phyloP scores from a whole-genome alignment of 768 basidiomycete species.

The Stropharia rugosoannulata region DNA sequence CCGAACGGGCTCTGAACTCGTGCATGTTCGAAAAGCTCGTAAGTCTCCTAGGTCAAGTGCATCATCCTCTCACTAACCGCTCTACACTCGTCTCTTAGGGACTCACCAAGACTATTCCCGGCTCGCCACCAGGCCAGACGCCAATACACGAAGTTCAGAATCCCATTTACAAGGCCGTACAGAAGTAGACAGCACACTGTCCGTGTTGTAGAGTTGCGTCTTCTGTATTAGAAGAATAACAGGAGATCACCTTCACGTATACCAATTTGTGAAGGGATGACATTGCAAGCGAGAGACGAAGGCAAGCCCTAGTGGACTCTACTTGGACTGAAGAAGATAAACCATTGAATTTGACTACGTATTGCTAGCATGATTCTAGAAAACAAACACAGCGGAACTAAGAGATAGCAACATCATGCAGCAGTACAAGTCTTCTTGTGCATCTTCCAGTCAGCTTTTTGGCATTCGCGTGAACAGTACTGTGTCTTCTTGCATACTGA shows the following conservation, averaged over 20 bases:
- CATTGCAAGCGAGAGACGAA: neutral
- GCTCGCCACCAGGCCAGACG: constrained; percentile 74
- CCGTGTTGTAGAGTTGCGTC: neutral
- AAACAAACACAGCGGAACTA: neutral
- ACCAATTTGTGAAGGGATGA: neutral
- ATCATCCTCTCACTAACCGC: neutral
- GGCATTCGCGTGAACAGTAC: constrained; percentile 47
- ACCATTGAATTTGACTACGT: neutral
- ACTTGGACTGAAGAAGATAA: neutral
- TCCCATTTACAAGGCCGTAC: constrained; percentile 80
- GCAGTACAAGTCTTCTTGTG: constrained; percentile 29
- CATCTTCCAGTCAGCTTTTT: constrained; percentile 44
- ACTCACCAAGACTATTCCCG: constrained; percentile 88
- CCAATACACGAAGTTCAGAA: constrained; percentile 88
- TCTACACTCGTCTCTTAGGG: constrained; percentile 51
- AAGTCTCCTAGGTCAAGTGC: constrained; percentile 27
- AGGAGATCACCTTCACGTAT: neutral
- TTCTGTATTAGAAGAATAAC: neutral
- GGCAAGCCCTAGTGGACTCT: too few relatives aligned
- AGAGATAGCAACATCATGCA: neutral
- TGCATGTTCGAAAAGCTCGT: constrained; percentile 98
- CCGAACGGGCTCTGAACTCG: constrained; percentile 83
- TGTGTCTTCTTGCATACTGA: constrained; percentile 33
- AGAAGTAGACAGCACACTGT: constrained; percentile 54
- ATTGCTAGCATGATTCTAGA: neutral